Evolutionary conservation across 345 rosid species (phyloP).

Genomic region (Eucalyptus marginata): DNA sequence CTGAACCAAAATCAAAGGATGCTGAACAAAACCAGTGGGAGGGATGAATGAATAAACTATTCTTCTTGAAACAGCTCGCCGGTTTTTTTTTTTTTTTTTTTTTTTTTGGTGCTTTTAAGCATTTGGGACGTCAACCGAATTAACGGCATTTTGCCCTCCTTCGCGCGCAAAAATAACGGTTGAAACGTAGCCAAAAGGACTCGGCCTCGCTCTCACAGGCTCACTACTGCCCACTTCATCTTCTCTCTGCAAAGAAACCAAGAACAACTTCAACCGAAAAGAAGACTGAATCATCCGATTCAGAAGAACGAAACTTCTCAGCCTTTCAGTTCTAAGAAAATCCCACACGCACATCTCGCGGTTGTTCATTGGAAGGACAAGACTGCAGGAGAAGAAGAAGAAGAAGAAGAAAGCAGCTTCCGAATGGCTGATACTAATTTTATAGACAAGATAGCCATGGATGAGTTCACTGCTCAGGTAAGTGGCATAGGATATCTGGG

Average conservation of each 20-base stretch:
- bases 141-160: not conserved
- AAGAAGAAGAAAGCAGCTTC: not conserved
- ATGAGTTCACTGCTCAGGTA: not conserved
- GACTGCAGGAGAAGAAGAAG: not conserved
- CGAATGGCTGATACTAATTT: not conserved
- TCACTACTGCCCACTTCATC: not conserved
- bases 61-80: not conserved
- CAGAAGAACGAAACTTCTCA: not conserved
- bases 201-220: not conserved
- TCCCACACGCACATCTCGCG: not conserved
- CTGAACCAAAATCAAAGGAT: not conserved
- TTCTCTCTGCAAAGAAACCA: not conserved
- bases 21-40: not conserved
- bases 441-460: not conserved
- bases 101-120: not conserved
- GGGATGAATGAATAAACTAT: not conserved
- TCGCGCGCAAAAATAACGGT: not conserved
- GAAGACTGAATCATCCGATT: not conserved
- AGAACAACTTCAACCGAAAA: not conserved
- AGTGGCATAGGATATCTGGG: not conserved
- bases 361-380: not conserved
- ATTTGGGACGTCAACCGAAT: not conserved
- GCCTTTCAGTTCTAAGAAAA: not conserved
- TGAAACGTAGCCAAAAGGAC: not conserved
- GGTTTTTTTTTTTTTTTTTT: too few relatives aligned